Evolutionary conservation across 139 green algal species (phyloP).

Genomic region (Closterium sp.): DNA sequence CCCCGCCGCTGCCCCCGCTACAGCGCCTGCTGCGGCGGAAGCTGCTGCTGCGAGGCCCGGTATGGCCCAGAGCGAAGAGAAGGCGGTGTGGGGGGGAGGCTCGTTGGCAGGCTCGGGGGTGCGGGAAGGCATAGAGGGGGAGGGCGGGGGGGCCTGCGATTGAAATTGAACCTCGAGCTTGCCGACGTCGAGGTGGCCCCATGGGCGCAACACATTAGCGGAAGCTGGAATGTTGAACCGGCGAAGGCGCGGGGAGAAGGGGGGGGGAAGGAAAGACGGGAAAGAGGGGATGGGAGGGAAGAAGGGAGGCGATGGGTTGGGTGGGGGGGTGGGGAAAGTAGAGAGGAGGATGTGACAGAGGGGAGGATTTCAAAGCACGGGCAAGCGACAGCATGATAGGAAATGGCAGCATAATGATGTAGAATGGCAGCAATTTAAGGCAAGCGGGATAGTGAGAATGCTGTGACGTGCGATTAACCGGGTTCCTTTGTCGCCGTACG

Average conservation of each 20-base stretch:
- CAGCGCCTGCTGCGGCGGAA: not conserved
- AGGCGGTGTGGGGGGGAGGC: not conserved
- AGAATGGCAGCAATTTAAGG: no score
- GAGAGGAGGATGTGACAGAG: no score
- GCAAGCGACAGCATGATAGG: no score
- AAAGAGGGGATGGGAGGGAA: not conserved
- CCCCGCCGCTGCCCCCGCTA: not conserved
- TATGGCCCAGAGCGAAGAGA: not conserved
- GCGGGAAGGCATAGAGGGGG: not conserved
- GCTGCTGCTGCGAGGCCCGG: not conserved
- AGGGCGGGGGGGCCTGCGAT: not conserved
- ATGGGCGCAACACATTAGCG: not conserved
- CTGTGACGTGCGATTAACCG: not conserved
- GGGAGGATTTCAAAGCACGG: no score
- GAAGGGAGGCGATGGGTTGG: no score
- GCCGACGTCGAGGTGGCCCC: not conserved
- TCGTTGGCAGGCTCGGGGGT: not conserved
- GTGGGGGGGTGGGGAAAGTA: no score
- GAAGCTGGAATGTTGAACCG: not conserved
- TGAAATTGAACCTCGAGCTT: not conserved
- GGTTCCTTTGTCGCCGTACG: no score
- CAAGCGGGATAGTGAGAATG: not conserved
- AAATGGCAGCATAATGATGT: not conserved
- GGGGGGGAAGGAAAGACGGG: no score
- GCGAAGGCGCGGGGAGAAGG: not conserved